These are phyloP conservation scores for Fusarium multiceps DNA, from an alignment of 2,329 filamentous ascomycete species.

Conservation along the genomic window DNA sequence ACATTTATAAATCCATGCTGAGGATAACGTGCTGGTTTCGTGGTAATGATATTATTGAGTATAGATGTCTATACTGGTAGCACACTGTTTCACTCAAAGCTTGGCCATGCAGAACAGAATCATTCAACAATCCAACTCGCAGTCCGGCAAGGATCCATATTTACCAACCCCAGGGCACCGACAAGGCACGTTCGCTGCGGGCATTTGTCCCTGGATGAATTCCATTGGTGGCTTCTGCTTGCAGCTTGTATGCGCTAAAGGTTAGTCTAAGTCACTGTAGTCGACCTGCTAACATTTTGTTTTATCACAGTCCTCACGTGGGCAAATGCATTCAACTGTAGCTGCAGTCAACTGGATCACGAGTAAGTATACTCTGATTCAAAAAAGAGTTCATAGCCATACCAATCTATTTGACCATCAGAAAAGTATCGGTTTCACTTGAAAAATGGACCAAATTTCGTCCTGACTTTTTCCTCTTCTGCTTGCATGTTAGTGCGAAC, in stretches of 20 bases:
- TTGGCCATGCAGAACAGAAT: background rate
- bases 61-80: background rate
- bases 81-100: background rate
- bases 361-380: background rate
- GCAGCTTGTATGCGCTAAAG: constrained; percentile 5
- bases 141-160: background rate
- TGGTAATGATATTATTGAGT: background rate
- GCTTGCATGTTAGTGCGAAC: constrained; percentile 14
- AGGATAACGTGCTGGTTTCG: background rate
- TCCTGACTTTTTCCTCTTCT: background rate
- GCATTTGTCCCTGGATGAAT: background rate
- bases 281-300: background rate
- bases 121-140: background rate
- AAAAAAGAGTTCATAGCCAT: background rate
- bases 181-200: background rate
- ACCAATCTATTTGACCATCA: background rate
- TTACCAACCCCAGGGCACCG: background rate
- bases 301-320: constrained; percentile 7
- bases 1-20: background rate
- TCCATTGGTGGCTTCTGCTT: background rate
- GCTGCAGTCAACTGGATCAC: background rate
- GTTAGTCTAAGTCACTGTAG: background rate
- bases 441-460: background rate
- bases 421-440: background rate
- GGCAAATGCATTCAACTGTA: background rate